phyloP scores from a whole-genome alignment of 2,329 filamentous ascomycete species.

The Ambrosiella cleistominuta region DNA sequence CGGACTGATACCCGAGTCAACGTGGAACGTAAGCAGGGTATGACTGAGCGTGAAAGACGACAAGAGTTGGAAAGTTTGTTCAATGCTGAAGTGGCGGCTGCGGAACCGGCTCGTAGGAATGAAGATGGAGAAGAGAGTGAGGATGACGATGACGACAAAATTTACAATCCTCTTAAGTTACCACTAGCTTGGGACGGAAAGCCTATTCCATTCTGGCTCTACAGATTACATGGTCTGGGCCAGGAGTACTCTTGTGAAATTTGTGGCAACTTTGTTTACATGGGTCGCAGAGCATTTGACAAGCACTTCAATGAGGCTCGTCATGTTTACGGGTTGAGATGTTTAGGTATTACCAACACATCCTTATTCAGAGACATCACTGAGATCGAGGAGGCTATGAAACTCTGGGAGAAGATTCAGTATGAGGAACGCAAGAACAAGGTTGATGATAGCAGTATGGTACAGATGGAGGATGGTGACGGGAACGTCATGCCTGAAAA shows the following conservation, averaged over 20 bases:
- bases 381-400: conserved; percentile 71
- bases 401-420: conserved; percentile 86
- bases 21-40: conserved; percentile 87
- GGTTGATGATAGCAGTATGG: conserved; percentile 62
- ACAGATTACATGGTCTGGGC: conserved; percentile 86
- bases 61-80: conserved; percentile 84
- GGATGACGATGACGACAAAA: conserved; percentile 66
- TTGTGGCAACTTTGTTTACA: conserved; percentile 97
- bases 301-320: conserved; percentile 95
- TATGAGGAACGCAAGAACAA: conserved; percentile 64
- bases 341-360: conserved; percentile 81
- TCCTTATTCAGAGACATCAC: conserved; percentile 88
- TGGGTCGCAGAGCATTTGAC: conserved; percentile 87
- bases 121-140: conserved; percentile 50
- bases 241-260: conserved; percentile 94
- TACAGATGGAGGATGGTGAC: conserved; percentile 96
- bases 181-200: conserved; percentile 97
- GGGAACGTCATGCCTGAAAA: conserved; percentile 99
- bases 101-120: conserved; percentile 20
- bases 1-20: conserved; percentile 82
- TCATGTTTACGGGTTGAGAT: conserved; percentile 86
- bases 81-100: conserved; percentile 24
- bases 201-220: conserved; percentile 96
- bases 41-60: conserved; percentile 91
- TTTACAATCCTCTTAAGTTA: conserved; percentile 93